Percentiles rank a stretch among this genome's conserved stretches.
Conservation (phyloP, 2,329 filamentous ascomycete species). For the Cordyceps javanica region DNA sequence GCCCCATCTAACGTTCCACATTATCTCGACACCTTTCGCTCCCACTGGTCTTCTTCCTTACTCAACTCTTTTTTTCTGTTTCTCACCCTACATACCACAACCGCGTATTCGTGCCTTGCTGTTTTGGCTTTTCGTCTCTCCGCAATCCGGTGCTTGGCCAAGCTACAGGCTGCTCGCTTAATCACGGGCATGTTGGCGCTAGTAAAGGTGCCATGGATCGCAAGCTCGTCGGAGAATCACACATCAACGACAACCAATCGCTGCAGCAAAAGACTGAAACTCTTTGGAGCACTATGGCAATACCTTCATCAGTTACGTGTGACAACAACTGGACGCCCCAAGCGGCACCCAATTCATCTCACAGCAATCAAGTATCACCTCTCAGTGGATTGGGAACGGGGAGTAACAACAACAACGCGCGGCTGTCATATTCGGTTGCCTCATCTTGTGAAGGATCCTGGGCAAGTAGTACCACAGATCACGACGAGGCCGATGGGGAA, state of each 20-base stretch:
- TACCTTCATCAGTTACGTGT: background rate
- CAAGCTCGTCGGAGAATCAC: background rate
- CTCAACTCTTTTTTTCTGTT: background rate
- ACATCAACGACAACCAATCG: background rate
- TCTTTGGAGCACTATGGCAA: background rate
- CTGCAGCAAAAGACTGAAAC: background rate
- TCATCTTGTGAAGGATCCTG: slow-evolving; percentile 40
- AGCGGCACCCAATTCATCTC: slow-evolving; percentile 22
- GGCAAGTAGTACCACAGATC: slow-evolving; percentile 33
- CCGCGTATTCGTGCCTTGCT: background rate
- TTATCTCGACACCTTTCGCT: background rate
- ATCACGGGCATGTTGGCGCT: slow-evolving; percentile 1
- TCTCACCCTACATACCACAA: background rate
- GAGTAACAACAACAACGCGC: background rate
- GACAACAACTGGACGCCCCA: slow-evolving; percentile 12
- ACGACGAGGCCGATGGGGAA: slow-evolving; percentile 21
- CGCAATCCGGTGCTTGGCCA: background rate
- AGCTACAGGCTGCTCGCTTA: background rate
- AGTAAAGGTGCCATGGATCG: background rate
- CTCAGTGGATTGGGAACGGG: slow-evolving; percentile 42
- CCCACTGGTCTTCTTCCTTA: background rate
- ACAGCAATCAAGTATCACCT: slow-evolving; percentile 46
- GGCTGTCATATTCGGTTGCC: slow-evolving; percentile 31
- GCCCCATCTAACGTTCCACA: background rate
- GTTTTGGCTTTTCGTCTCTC: background rate